Conservation (phyloP, 2,329 filamentous ascomycete species). For the Exutisphaerella laricina region DNA sequence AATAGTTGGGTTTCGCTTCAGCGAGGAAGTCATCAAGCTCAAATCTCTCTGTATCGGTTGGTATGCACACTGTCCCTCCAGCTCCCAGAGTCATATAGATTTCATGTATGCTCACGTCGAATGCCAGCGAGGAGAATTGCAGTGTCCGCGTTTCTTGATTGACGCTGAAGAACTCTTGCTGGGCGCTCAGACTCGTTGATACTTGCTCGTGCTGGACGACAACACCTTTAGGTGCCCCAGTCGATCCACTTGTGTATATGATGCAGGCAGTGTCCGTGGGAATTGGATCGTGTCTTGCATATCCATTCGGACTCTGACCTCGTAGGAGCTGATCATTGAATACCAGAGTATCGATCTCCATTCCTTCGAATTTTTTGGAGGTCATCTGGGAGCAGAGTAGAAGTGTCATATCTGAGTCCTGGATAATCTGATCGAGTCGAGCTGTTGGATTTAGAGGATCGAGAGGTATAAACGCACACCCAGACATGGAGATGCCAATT, state of each 20-base stretch:
- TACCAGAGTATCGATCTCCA: not conserved
- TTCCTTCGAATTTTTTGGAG: not conserved
- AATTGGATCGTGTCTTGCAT: not conserved
- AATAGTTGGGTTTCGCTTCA: conserved; percentile 1
- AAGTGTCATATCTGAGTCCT: not conserved
- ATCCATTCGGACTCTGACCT: not conserved
- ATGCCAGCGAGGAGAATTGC: not conserved
- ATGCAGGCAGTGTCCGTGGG: not conserved
- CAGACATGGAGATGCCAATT: too few relatives aligned
- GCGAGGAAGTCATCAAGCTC: not conserved
- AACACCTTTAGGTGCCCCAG: not conserved
- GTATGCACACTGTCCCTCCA: conserved; percentile 4
- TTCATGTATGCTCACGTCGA: conserved; percentile 4
- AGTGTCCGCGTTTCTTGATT: not conserved
- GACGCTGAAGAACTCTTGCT: not conserved
- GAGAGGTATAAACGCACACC: too few relatives aligned
- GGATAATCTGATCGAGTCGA: not conserved
- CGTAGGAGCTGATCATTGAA: not conserved
- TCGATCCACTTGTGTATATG: not conserved
- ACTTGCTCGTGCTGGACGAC: not conserved
- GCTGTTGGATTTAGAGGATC: not conserved
- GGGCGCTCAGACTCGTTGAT: not conserved
- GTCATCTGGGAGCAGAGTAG: not conserved
- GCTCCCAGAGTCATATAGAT: conserved; percentile 1
- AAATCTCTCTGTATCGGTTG: not conserved